Evolutionary conservation across 2,329 filamentous ascomycete species (phyloP).

Genomic region (Penicillium verrucosum): DNA sequence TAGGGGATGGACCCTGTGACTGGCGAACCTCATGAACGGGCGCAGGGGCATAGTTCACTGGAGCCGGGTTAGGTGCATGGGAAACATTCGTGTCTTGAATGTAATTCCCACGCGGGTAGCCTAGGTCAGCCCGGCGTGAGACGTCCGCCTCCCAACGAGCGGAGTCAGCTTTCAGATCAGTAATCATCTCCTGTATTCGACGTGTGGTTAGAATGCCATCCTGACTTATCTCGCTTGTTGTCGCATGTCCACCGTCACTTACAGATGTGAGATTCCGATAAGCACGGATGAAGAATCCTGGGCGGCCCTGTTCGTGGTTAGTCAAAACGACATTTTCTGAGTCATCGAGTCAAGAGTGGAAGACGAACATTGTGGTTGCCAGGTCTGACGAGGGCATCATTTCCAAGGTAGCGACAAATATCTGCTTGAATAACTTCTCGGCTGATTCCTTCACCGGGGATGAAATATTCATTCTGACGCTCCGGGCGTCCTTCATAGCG

Average conservation of each 20-base stretch:
- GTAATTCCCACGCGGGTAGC: constrained; percentile 44
- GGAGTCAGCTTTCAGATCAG: constrained; percentile 54
- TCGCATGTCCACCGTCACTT: constrained; percentile 37
- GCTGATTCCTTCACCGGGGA: constrained; percentile 75
- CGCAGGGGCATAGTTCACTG: constrained; percentile 37
- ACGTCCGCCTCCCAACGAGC: constrained; percentile 50
- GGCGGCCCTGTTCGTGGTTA: constrained; percentile 55
- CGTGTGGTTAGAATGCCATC: constrained; percentile 7
- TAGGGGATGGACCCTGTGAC: constrained; percentile 37
- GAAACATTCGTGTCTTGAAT: constrained; percentile 38
- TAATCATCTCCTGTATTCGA: constrained; percentile 52
- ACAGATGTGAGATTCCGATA: constrained; percentile 77
- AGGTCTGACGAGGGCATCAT: constrained; percentile 74
- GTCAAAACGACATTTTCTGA: constrained; percentile 16
- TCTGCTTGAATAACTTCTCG: constrained; percentile 81
- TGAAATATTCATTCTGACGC: constrained; percentile 72
- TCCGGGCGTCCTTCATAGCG: constrained; percentile 35
- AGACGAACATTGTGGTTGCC: constrained; percentile 67
- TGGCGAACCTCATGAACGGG: constrained; percentile 40
- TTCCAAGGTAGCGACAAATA: constrained; percentile 79
- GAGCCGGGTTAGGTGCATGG: constrained; percentile 38
- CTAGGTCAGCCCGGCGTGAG: constrained; percentile 39
- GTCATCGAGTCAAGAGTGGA: constrained; percentile 19
- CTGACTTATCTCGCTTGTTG: background rate
- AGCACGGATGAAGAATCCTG: constrained; percentile 74